Evolutionary conservation across 2,329 filamentous ascomycete genomes (phyloP).

Genomic region (Xylaria multiplex): DNA sequence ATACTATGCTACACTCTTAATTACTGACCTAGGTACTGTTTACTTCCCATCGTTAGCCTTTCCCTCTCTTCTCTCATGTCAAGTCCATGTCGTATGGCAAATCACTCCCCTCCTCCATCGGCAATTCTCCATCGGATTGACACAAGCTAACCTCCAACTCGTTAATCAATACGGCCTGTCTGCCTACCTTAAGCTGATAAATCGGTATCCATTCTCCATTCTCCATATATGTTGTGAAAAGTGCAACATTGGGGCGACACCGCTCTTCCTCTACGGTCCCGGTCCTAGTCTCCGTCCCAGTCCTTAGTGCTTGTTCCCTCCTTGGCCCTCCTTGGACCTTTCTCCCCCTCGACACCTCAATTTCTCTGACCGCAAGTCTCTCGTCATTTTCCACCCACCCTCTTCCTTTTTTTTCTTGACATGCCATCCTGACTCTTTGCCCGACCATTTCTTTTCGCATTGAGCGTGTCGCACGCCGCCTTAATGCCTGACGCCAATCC

Average conservation of each 20-base stretch:
- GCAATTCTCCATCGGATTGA: slow-evolving; percentile 26
- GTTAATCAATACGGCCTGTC: slow-evolving; percentile 17
- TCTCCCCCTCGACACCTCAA: slow-evolving; percentile 21
- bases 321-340: neutral
- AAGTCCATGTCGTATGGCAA: neutral
- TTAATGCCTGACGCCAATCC: slow-evolving; percentile 17
- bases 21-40: neutral
- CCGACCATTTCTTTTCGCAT: slow-evolving; percentile 21
- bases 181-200: slow-evolving; percentile 28
- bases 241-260: slow-evolving; percentile 35
- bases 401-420: slow-evolving; percentile 20
- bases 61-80: slow-evolving; percentile 12
- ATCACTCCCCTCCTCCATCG: slow-evolving; percentile 6
- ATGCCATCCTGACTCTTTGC: slow-evolving; percentile 16
- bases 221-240: slow-evolving; percentile 30
- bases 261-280: slow-evolving; percentile 31
- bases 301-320: slow-evolving; percentile 2
- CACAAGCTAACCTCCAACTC: slow-evolving; percentile 37
- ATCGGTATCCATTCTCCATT: slow-evolving; percentile 27
- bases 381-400: slow-evolving; percentile 21
- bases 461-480: slow-evolving; percentile 24
- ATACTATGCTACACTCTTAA: too few relatives aligned
- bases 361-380: slow-evolving; percentile 32
- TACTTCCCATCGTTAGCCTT: neutral
- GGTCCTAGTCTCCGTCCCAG: slow-evolving; percentile 9